Evolutionary conservation across 257 asterid genomes (phyloP).

Genomic region (Thymus quinquecostatus): DNA sequence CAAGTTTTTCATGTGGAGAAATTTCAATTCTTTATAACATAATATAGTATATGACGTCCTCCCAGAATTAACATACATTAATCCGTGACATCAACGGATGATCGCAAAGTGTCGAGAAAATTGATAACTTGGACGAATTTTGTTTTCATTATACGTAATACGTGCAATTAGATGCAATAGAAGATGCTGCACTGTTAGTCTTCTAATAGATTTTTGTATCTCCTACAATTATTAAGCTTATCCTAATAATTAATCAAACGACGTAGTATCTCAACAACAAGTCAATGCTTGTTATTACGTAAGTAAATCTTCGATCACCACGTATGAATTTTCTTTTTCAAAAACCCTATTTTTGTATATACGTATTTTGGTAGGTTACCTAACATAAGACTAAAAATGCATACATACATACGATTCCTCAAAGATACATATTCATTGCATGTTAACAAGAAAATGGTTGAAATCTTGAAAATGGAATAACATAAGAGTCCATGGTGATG

Average conservation of each 20-base stretch:
- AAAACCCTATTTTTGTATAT: neutral
- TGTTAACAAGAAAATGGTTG: conserved; percentile 11
- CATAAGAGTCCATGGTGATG: conserved; percentile 8
- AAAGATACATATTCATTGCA: conserved; percentile 33
- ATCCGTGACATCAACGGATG: conserved; percentile 20
- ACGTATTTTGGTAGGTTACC: conserved; percentile 69
- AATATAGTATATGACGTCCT: neutral
- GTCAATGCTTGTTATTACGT: conserved; percentile 2
- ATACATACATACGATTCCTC: conserved; percentile 17
- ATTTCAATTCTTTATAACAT: neutral
- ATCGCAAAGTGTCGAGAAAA: too few relatives aligned
- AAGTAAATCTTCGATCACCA: conserved; percentile 32
- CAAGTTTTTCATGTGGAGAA: conserved; percentile 39
- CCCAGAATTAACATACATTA: conserved; percentile 16
- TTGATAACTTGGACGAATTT: too few relatives aligned
- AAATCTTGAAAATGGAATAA: conserved; percentile 25
- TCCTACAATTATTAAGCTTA: conserved; percentile 10
- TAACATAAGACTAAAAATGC: conserved; percentile 52
- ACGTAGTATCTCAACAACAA: conserved; percentile 11
- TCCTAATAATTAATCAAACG: conserved; percentile 1
- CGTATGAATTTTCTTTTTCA: conserved; percentile 20
- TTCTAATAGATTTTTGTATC: conserved; percentile 27
- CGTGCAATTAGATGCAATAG: neutral
- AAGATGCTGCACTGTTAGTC: neutral
- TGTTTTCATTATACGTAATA: too few relatives aligned